Evolutionary conservation across 164 flowering plant genomes (phyloP).

Genomic region (Aristolochia contorta): DNA sequence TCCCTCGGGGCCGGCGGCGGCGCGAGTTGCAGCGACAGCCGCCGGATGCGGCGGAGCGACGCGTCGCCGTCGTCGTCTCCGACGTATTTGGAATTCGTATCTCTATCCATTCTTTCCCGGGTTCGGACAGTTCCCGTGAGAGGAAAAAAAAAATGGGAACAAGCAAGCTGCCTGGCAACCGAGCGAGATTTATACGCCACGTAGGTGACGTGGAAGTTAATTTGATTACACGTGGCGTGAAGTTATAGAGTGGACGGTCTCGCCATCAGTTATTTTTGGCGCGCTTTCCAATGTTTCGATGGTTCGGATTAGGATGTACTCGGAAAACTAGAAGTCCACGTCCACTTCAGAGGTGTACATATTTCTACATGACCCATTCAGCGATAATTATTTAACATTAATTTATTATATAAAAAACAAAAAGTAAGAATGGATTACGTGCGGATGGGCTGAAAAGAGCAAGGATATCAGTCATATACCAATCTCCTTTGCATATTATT

Average conservation of each 20-base stretch:
- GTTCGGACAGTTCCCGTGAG: not conserved
- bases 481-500: no score
- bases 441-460: no score
- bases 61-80: constrained; percentile 19
- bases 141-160: not conserved
- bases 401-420: no score
- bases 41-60: constrained; percentile 35
- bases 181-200: constrained; percentile 11
- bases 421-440: no score
- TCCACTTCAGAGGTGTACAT: not conserved
- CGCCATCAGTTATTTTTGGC: constrained; percentile 12
- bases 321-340: not conserved
- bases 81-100: constrained; percentile 14
- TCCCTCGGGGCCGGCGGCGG: not conserved
- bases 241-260: not conserved
- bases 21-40: constrained; percentile 40
- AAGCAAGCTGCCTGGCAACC: no score
- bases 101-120: constrained; percentile 5
- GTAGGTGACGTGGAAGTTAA: not conserved
- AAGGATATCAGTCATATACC: no score
- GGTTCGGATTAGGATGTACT: not conserved
- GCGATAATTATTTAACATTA: no score
- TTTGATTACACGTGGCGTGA: not conserved
- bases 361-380: not conserved
- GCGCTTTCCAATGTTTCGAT: constrained; percentile 16